These are phyloP conservation scores for Symbiodinium natans DNA, from an alignment of 73 alveolate genomes.

Conservation along the genomic window DNA sequence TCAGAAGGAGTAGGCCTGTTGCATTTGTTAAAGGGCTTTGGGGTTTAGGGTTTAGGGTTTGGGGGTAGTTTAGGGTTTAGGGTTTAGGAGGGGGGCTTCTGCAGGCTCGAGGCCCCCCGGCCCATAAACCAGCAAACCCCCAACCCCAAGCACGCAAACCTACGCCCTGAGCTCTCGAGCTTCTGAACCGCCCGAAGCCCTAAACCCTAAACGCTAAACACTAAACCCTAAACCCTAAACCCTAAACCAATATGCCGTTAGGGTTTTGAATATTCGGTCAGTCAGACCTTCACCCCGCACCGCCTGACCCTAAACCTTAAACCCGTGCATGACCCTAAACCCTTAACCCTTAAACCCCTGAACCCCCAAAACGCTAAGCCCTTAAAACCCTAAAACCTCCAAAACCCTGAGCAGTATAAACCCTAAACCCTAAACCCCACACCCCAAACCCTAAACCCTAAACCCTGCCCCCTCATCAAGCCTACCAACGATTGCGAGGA, in stretches of 20 bases:
- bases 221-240: not conserved
- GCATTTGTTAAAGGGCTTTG: too few relatives aligned
- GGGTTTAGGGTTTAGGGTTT: conserved; percentile 2
- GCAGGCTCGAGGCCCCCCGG: too few relatives aligned
- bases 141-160: too few relatives aligned
- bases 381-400: conserved; percentile 87
- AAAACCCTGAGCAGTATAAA: conserved; percentile 7
- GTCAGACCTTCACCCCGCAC: too few relatives aligned
- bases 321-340: not conserved
- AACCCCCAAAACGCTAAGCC: too few relatives aligned
- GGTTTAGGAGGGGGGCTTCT: too few relatives aligned
- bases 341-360: not conserved
- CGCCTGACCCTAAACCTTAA: not conserved
- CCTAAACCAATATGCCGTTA: too few relatives aligned
- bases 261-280: too few relatives aligned
- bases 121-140: too few relatives aligned
- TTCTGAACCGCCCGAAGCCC: too few relatives aligned
- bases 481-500: not conserved
- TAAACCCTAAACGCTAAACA: not conserved
- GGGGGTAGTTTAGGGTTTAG: not conserved
- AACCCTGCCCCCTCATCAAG: not conserved
- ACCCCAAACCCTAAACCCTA: not conserved
- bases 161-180: too few relatives aligned
- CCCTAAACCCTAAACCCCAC: not conserved
- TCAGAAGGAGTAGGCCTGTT: too few relatives aligned